Evolutionary conservation across 106 monocot species (phyloP).

Genomic region (Dendrobium huoshanense): DNA sequence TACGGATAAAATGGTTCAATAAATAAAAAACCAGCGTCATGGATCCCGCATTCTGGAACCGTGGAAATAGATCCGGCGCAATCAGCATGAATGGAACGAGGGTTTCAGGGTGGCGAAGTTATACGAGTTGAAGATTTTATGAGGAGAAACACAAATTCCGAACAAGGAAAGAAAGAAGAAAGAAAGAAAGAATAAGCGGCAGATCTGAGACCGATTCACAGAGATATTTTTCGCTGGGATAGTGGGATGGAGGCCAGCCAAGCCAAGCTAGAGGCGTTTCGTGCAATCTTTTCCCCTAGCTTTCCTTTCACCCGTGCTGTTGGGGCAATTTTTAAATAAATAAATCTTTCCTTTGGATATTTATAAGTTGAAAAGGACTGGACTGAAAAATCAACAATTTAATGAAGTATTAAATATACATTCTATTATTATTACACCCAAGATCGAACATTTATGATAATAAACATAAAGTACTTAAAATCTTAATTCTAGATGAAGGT

Average conservation of each 20-base stretch:
- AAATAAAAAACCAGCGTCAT: background rate
- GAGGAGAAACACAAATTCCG: background rate
- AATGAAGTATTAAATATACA: too few relatives aligned
- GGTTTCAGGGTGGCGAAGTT: background rate
- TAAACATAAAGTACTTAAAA: too few relatives aligned
- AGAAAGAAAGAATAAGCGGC: background rate
- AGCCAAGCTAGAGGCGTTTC: background rate
- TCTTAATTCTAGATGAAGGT: too few relatives aligned
- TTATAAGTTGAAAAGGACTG: too few relatives aligned
- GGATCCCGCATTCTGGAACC: background rate
- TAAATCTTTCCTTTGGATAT: too few relatives aligned
- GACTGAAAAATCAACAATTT: too few relatives aligned
- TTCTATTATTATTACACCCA: too few relatives aligned
- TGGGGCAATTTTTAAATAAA: background rate
- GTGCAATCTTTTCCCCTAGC: background rate
- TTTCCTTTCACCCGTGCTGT: background rate
- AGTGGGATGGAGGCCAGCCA: background rate
- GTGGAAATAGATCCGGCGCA: background rate
- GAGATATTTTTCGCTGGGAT: background rate
- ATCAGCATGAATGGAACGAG: background rate
- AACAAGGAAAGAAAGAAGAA: background rate
- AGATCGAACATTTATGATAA: too few relatives aligned
- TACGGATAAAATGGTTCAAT: background rate
- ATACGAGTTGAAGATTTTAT: background rate
- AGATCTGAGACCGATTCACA: background rate